A percentile compares a stretch with the other conserved stretches of the same genome.
These are phyloP conservation scores for Zymoseptoria ardabiliae DNA, from an alignment of 2,329 filamentous ascomycete species.

Conservation along the genomic window DNA sequence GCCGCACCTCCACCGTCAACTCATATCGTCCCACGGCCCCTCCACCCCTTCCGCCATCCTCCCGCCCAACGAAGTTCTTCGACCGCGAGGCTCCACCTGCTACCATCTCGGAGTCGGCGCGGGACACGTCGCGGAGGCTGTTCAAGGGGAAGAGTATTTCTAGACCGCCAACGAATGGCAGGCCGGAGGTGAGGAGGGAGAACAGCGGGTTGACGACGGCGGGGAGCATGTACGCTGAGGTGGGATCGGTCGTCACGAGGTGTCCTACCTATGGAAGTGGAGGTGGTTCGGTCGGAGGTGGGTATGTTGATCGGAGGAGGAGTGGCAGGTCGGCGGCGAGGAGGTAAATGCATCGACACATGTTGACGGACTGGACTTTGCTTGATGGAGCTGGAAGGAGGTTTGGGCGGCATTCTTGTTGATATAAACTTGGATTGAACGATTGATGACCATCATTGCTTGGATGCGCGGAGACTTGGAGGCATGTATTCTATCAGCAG, in stretches of 20 bases:
- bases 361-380: neutral
- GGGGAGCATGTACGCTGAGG: neutral
- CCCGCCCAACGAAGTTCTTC: conserved; percentile 3
- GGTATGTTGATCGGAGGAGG: neutral
- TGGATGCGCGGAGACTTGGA: neutral
- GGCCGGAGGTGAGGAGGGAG: neutral
- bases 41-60: neutral
- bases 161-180: neutral
- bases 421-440: neutral
- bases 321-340: neutral
- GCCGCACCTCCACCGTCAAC: neutral
- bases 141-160: neutral
- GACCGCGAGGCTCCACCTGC: conserved; percentile 12
- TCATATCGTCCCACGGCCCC: conserved; percentile 10
- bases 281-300: neutral
- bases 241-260: neutral
- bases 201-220: neutral
- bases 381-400: neutral
- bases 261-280: neutral
- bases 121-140: conserved; percentile 14
- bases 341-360: neutral
- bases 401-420: neutral
- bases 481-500: neutral
- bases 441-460: neutral
- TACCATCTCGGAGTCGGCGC: conserved; percentile 13